Evolutionary conservation across 106 monocot species (phyloP), one percentile per base, ranked within the genome.

Genomic region (Hemerocallis citrina): DNA sequence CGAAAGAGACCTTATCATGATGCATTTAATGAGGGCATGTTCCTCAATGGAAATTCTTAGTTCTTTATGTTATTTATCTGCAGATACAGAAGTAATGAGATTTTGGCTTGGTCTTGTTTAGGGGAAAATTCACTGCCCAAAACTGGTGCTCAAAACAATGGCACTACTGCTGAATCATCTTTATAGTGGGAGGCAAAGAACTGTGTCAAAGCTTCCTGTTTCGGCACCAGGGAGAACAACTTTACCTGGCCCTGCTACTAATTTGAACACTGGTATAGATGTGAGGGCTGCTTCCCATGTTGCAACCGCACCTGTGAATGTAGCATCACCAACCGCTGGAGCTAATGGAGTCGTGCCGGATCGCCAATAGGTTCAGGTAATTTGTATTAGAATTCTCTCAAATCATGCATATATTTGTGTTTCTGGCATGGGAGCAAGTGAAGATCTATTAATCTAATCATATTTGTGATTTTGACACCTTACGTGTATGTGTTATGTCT

Each of bases 231-330:
- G 75, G 29, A 74, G 75, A 44, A 46, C 81, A 30, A 56, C 74
- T 4, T 61, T 81, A 39, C 52, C 81, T 52, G 46, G 50, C 29
- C 62, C 81, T 34, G 34, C 71, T 15, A 59, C 86, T 66, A 86
- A 81, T 68, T 62, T 75, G 71, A 81, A 78, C 55, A 71, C 81
- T 35, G 81, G 78, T 14, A 81, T 86, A 75, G 78, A 81, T 36
- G 30, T 77, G 29, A 81, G 86, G 86, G 68, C 63, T 61, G 51
- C 63, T 63, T 44, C 71, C 24, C 68, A 63, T 62, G 60, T 52
- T 62, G 74, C 59, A 35, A 54, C 74, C 64, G 41, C 67, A 24
- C 21, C 75, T 16, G 38, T 24, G 22, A 57, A n/a, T 37, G 27
- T 43, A 34, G 34, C 58, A 63, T 6, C 67, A 30, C 23, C 32